A percentile compares a stretch with the other conserved stretches of the same genome.
Conservation (phyloP, 2,329 filamentous ascomycete genomes). For the Blastomyces silverae region DNA sequence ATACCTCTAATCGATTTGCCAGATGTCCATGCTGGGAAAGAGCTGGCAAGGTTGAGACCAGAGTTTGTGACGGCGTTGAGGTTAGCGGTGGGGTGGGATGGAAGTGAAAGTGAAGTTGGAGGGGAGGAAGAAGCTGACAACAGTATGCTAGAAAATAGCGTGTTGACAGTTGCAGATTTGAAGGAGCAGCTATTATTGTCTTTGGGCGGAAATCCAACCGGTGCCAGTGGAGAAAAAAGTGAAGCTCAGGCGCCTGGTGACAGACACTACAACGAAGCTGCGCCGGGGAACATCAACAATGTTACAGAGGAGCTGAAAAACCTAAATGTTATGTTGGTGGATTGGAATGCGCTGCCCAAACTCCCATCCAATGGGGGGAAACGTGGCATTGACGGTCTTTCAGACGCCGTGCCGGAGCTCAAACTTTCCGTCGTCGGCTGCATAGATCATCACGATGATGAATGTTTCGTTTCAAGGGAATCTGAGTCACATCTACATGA, state of each 20-base stretch:
- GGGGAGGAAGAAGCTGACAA: slow-evolving; percentile 23
- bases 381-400: slow-evolving; percentile 45
- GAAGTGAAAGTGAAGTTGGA: not conserved
- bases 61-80: slow-evolving; percentile 54
- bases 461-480: slow-evolving; percentile 44
- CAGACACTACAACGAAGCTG: not conserved
- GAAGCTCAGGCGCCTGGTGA: not conserved
- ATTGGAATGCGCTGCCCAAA: slow-evolving; percentile 42
- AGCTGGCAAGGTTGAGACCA: slow-evolving; percentile 49
- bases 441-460: slow-evolving; percentile 59
- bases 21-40: slow-evolving; percentile 38
- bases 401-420: slow-evolving; percentile 26
- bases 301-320: slow-evolving; percentile 7
- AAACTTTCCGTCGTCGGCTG: slow-evolving; percentile 45
- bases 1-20: slow-evolving; percentile 55
- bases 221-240: not conserved
- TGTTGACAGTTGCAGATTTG: slow-evolving; percentile 40
- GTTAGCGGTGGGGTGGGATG: slow-evolving; percentile 37
- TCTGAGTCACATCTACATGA: slow-evolving; percentile 30
- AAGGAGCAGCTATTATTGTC: slow-evolving; percentile 24
- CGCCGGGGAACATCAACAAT: not conserved
- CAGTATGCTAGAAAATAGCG: slow-evolving; percentile 29
- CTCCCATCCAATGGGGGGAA: slow-evolving; percentile 25
- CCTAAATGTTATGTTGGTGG: slow-evolving; percentile 35
- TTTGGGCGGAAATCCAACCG: not conserved